A percentile compares a stretch with the other conserved stretches of the same genome.
phyloP scores from a whole-genome alignment of 768 basidiomycete genomes.

The Strobilomyces echinocephalus region DNA sequence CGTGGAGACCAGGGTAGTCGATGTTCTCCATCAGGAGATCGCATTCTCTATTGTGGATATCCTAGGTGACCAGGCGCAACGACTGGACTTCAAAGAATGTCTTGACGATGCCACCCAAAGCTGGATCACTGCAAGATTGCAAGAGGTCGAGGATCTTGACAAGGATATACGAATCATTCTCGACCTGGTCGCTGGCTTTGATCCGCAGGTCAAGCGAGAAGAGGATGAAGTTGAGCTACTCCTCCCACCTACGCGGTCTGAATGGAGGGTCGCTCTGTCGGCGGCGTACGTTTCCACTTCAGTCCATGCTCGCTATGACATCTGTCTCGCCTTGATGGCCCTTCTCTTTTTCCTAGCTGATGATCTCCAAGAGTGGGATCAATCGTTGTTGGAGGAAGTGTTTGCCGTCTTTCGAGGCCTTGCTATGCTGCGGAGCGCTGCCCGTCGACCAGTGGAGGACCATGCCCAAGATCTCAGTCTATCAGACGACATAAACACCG shows the following conservation, averaged over 20 bases:
- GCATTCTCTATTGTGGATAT: constrained; percentile 77
- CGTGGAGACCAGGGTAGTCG: constrained; percentile 55
- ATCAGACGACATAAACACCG: constrained; percentile 41
- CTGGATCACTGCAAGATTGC: constrained; percentile 59
- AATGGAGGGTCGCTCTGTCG: constrained; percentile 59
- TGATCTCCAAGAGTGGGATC: constrained; percentile 59
- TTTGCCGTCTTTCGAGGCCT: constrained; percentile 78
- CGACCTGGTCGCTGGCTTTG: constrained; percentile 69
- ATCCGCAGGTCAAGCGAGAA: constrained; percentile 67
- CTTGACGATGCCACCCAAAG: constrained; percentile 56
- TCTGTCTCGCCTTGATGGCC: constrained; percentile 59
- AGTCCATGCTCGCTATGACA: constrained; percentile 70
- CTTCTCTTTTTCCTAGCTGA: constrained; percentile 70
- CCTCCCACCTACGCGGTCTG: constrained; percentile 48
- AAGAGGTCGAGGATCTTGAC: constrained; percentile 53
- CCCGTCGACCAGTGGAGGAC: constrained; percentile 53
- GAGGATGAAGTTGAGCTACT: constrained; percentile 63
- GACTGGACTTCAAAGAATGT: constrained; percentile 47
- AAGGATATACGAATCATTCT: constrained; percentile 51
- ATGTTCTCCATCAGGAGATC: constrained; percentile 70
- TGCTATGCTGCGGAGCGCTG: constrained; percentile 61
- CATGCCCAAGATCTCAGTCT: constrained; percentile 27
- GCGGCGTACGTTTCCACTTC: constrained; percentile 59
- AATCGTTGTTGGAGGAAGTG: constrained; percentile 61
- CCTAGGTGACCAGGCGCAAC: constrained; percentile 57